Base-by-base conservation (phyloP, 2,329 filamentous ascomycete species). In the Lachnellula willkommii region DNA sequence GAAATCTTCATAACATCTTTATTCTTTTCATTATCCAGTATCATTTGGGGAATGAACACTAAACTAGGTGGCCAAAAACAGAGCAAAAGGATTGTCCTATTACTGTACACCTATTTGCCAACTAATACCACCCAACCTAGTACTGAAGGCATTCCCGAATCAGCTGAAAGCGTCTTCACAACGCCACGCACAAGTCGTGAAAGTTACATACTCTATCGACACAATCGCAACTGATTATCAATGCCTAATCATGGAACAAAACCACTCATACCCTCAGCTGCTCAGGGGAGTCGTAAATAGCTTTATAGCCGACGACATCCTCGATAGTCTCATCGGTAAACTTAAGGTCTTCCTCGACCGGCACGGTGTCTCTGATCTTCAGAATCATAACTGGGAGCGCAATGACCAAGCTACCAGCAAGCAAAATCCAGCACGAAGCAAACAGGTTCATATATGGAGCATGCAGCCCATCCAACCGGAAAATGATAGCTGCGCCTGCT, bases 251-350 rank as follows among this genome's bases (percentile, higher is more conserved):
- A 24, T 24, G 12, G 26, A 46, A 46, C 11, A 46, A 5, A 17
- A 46, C 20, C 43, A 24, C n/a, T 46, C 43, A 46, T 12, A 46
- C 43, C n/a, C 24, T 46, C 43, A 14, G 17, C 3, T 22, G 43
- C 43, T 46, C 43, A 17, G n/a, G 20, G 43, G 43, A 17, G 43
- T 46, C 12, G 11, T 46, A 46, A 46, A 46, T 24, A 15, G 11
- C 15, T 46, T 26, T 24, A 22, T 46, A 15, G 17, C n/a, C 43
- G 17, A 46, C 24, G 43, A 94, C 84, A 60, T 95, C 89, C 35
- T 80, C 82, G n/a, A 85, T 68, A 0, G 87, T 93, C 78, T 93
- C 89, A 66, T 95, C 90, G 28, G 87, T 89, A 71, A 90, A 92
- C 70, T 86, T 85, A 52, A 95, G 76, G 70, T 95, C 91, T 54